Conservation (phyloP, 352 stramenopile genomes). For the Pythium rishiriense region DNA sequence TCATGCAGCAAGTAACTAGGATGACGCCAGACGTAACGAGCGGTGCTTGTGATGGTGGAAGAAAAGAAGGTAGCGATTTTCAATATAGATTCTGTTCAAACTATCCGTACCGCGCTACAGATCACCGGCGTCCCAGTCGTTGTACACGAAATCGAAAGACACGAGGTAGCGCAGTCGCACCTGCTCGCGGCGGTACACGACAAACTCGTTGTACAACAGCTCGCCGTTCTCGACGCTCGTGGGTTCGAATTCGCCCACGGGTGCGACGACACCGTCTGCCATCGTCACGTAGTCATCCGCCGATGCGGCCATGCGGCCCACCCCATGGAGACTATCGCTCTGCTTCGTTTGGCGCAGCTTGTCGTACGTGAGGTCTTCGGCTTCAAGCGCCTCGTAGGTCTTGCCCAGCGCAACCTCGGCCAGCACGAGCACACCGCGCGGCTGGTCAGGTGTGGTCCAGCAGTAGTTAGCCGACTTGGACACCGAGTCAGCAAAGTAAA, state of each 20-base stretch:
- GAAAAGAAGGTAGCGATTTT: background rate
- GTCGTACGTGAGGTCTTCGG: constrained; percentile 56
- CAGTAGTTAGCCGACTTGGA: constrained; percentile 87
- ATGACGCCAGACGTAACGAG: too few species aligned
- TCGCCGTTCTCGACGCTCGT: constrained; percentile 42
- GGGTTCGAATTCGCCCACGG: constrained; percentile 54
- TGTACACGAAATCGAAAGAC: constrained; percentile 49
- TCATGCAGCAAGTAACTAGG: too few species aligned
- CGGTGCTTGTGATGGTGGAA: background rate
- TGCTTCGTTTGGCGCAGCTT: constrained; percentile 34
- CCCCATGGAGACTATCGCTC: constrained; percentile 52
- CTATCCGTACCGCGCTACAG: background rate
- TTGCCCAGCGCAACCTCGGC: constrained; percentile 65
- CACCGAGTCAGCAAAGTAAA: constrained; percentile 86
- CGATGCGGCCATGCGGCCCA: constrained; percentile 56
- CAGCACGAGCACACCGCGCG: constrained; percentile 61
- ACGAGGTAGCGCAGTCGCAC: constrained; percentile 68
- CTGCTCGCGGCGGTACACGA: constrained; percentile 73
- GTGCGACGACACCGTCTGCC: constrained; percentile 54
- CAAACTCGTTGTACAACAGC: constrained; percentile 77
- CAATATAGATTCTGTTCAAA: constrained; percentile 12
- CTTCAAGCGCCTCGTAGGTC: constrained; percentile 44
- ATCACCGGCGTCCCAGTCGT: constrained; percentile 26
- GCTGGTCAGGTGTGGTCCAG: constrained; percentile 60
- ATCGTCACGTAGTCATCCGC: constrained; percentile 47